Evolutionary conservation across 148 eudicot genomes (phyloP).

Genomic region (Rheum nobile): DNA sequence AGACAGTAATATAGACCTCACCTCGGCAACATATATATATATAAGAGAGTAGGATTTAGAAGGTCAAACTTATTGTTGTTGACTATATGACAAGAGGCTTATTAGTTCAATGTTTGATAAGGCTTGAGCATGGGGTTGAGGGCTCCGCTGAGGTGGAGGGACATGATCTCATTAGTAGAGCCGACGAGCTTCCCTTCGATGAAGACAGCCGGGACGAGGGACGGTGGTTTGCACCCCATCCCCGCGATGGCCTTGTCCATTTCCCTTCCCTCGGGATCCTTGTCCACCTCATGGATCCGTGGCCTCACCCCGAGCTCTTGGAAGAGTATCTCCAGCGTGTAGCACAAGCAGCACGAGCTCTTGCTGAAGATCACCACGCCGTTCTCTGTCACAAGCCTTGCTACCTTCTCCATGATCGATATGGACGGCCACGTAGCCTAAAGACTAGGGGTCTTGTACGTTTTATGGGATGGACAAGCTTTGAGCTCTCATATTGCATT

Average conservation of each 20-base stretch:
- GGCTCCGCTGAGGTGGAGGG: background rate
- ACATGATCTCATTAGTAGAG: slow-evolving; percentile 23
- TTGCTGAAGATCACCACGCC: slow-evolving; percentile 85
- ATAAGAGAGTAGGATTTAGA: too few relatives aligned
- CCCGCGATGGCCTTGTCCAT: slow-evolving; percentile 67
- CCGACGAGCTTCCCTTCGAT: slow-evolving; percentile 54
- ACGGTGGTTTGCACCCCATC: too few relatives aligned
- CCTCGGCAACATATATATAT: too few relatives aligned
- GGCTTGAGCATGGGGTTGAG: background rate
- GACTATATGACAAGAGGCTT: too few relatives aligned
- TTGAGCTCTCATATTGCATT: slow-evolving; percentile 17
- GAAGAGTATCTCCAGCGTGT: slow-evolving; percentile 64
- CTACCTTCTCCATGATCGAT: slow-evolving; percentile 55
- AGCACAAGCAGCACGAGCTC: slow-evolving; percentile 79
- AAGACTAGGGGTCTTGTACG: background rate
- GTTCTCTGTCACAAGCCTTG: slow-evolving; percentile 46
- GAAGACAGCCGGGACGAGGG: slow-evolving; percentile 44
- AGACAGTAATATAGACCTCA: too few relatives aligned
- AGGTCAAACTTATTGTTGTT: too few relatives aligned
- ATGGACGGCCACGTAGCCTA: background rate
- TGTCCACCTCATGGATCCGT: slow-evolving; percentile 47
- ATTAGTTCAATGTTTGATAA: too few relatives aligned
- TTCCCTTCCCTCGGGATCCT: slow-evolving; percentile 64
- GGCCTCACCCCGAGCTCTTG: slow-evolving; percentile 54
- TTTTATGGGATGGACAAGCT: slow-evolving; percentile 17